These are phyloP conservation scores for Nicotiana paniculata DNA, from an alignment of 257 asterid species.

Conservation along the genomic window DNA sequence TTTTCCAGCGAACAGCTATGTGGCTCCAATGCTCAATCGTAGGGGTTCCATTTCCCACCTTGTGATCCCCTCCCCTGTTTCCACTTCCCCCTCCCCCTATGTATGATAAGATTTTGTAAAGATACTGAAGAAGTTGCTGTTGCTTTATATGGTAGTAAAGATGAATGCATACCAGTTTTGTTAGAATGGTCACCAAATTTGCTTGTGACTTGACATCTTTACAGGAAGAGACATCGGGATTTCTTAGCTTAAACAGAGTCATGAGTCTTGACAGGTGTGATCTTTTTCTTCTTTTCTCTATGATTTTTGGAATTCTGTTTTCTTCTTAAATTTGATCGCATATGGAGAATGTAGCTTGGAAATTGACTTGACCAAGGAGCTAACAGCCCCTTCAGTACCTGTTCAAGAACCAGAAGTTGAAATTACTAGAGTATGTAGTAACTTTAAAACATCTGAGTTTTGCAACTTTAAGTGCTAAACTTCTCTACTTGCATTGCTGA, in stretches of 20 bases:
- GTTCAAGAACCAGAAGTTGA: conserved; percentile 30
- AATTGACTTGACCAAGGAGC: conserved; percentile 70
- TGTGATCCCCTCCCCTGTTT: no score
- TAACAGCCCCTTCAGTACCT: conserved; percentile 35
- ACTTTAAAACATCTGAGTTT: not conserved
- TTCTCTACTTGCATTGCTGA: not conserved
- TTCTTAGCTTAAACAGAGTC: conserved; percentile 88
- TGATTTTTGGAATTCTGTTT: not conserved
- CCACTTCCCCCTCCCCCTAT: no score
- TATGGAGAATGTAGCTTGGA: conserved; percentile 53
- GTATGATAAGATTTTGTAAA: no score
- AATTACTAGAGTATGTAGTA: conserved; percentile 39
- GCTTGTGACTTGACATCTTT: not conserved
- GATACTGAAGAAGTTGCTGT: not conserved
- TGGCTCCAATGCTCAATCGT: no score
- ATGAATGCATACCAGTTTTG: not conserved
- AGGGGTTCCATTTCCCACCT: no score
- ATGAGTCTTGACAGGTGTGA: conserved; percentile 83
- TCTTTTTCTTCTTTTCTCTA: not conserved
- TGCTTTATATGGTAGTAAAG: not conserved
- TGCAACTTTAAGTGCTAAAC: not conserved
- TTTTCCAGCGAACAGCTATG: no score
- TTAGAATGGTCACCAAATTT: not conserved
- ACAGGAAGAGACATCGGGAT: conserved; percentile 80
- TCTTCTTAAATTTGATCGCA: not conserved